These are phyloP conservation scores for Pseudogymnoascus destructans DNA, from an alignment of 2,329 filamentous ascomycete species.

Conservation along the genomic window DNA sequence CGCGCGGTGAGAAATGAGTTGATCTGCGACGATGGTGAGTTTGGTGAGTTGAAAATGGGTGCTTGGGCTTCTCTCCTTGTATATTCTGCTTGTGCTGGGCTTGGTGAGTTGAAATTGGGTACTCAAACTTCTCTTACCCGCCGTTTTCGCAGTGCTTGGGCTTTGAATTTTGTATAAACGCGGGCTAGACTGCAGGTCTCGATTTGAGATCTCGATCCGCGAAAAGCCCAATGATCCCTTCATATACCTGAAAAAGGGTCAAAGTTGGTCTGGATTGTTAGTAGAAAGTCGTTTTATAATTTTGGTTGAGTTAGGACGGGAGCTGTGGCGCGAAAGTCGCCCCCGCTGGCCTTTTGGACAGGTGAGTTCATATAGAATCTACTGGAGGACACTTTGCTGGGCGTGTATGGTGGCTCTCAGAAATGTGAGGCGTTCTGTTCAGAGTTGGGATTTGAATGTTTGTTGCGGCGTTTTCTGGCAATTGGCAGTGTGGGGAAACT, in stretches of 20 bases:
- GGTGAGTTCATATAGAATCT: background rate
- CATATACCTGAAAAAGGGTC: background rate
- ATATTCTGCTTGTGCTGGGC: background rate
- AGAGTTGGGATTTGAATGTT: background rate
- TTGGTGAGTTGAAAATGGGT: background rate
- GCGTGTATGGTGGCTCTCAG: background rate
- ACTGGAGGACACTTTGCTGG: background rate
- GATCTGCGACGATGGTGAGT: background rate
- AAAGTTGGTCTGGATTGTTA: background rate
- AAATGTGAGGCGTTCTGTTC: background rate
- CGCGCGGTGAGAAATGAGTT: background rate
- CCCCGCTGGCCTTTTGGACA: background rate
- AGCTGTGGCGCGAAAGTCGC: background rate
- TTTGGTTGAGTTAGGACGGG: background rate
- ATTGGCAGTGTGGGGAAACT: background rate
- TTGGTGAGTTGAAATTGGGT: background rate
- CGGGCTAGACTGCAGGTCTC: constrained; percentile 12
- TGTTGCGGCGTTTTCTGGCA: background rate
- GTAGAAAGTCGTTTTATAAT: background rate
- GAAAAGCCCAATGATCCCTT: background rate
- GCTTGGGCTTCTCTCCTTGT: background rate
- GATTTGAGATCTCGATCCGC: background rate
- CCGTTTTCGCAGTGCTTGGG: background rate
- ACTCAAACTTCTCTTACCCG: background rate
- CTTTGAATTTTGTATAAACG: background rate